A percentile compares a stretch with the other conserved stretches of the same genome.
These are phyloP conservation scores for Erysimum cheiri DNA, from an alignment of 441 rosid species.

Conservation along the genomic window DNA sequence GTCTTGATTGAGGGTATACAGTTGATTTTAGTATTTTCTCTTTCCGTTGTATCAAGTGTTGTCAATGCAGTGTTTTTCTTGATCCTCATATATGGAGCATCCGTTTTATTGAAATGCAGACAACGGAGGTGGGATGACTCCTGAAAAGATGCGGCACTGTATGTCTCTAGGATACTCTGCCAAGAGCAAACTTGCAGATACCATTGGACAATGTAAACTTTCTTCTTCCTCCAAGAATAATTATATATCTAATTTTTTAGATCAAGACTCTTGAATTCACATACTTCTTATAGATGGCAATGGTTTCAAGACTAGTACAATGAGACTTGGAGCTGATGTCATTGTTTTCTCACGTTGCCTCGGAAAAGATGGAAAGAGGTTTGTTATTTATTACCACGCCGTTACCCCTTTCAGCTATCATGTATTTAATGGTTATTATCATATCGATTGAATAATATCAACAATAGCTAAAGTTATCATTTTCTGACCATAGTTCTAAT, in stretches of 20 bases:
- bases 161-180: constrained; percentile 95
- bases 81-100: constrained; percentile 1
- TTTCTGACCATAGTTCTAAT: constrained; percentile 10
- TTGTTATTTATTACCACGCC: constrained; percentile 18
- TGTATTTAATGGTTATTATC: constrained; percentile 13
- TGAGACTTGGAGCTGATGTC: constrained; percentile 99
- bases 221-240: background rate
- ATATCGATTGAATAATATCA: background rate
- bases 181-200: constrained; percentile 82
- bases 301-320: constrained; percentile 98
- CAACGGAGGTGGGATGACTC: constrained; percentile 95
- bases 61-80: background rate
- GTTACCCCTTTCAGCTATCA: constrained; percentile 5
- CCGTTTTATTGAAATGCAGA: constrained; percentile 53
- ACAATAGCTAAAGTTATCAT: background rate
- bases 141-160: constrained; percentile 86
- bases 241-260: background rate
- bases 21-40: background rate
- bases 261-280: constrained; percentile 18
- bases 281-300: constrained; percentile 74
- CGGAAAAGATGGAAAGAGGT: constrained; percentile 76
- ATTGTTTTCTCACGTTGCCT: constrained; percentile 87
- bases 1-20: constrained; percentile 76
- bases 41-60: constrained; percentile 8
- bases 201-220: constrained; percentile 86